Evolutionary conservation across 768 basidiomycete species (phyloP), one percentile per base, ranked within the genome.

Genomic region (Leccinum disarticulatum): DNA sequence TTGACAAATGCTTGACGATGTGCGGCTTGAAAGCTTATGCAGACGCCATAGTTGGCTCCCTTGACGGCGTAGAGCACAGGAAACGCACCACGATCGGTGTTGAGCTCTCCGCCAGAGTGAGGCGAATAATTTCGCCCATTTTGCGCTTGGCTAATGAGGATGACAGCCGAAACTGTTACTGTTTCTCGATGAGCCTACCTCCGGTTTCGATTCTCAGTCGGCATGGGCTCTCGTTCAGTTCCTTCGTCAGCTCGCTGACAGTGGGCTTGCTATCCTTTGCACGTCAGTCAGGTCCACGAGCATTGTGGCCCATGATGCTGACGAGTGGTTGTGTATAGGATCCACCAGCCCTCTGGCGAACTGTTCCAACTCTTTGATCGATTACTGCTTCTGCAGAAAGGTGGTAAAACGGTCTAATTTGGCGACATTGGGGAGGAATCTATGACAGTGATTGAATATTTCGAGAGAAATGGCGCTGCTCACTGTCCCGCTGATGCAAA

Each of bases 371-470:
- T 64, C 33, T 84, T 85, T 61, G 83, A 85, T 59, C 74, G 82
- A 6, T 64, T 86, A 1, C 64, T 84, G 9, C 71, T 83, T 19
- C 74, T 85, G 6, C 77, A 79, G 25, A 73, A 76, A 25, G 83
- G 84, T 17, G 84, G 84, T 51, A 74, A 88, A 64, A 87, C 80
- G 3, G 87, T 87, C 8, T 91, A 88, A 73, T 88, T 88, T 62
- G 88, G 88, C 9, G 73, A 74, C 38, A 61, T 72, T 4, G 70
- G 70, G 1, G 61, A 69, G 56, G 56, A 19, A 54, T 73, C 71
- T 0, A 61, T 47, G 38, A 61, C 54, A 2, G 47, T 71, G 54
- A 61, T 69, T 28, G 50, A 57, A 9, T 73, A 71, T 31, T 71
- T 71, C 22, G 41, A 71, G 43, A 58, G 54, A 33, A 63, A 69